A percentile compares a stretch with the other conserved stretches of the same genome.
Conservation (phyloP, 176 grass and related monocot species). For the Canna indica region DNA sequence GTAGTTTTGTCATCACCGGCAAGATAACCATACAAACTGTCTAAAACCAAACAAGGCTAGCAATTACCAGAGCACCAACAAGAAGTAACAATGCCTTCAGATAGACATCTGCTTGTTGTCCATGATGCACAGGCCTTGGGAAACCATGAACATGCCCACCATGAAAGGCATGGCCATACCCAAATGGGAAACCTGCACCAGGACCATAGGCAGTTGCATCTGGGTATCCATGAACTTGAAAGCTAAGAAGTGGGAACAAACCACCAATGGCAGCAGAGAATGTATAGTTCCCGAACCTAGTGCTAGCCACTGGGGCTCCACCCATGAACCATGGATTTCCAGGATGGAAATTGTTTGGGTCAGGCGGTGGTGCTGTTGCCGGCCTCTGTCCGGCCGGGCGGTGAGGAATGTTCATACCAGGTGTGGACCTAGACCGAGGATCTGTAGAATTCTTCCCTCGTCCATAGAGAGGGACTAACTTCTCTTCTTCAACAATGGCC, state of each 20-base stretch:
- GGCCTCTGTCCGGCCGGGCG: slow-evolving; percentile 81
- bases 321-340: slow-evolving; percentile 54
- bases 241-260: slow-evolving; percentile 80
- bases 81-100: slow-evolving; percentile 54
- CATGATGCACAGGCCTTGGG: slow-evolving; percentile 35
- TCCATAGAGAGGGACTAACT: slow-evolving; percentile 82
- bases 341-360: slow-evolving; percentile 40
- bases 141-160: slow-evolving; percentile 36
- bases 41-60: slow-evolving; percentile 60
- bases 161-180: slow-evolving; percentile 69
- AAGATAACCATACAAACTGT: not conserved
- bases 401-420: slow-evolving; percentile 59
- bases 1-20: not conserved
- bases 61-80: slow-evolving; percentile 66
- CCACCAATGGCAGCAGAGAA: slow-evolving; percentile 69
- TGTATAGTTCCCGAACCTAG: slow-evolving; percentile 60
- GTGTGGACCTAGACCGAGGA: slow-evolving; percentile 60
- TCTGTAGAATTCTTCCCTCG: slow-evolving; percentile 80
- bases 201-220: slow-evolving; percentile 54
- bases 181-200: slow-evolving; percentile 61
- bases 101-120: slow-evolving; percentile 75
- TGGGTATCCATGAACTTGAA: slow-evolving; percentile 74
- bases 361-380: slow-evolving; percentile 45
- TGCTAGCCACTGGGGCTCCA: slow-evolving; percentile 32
- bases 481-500: slow-evolving; percentile 76